Percentiles rank a stretch among this genome's conserved stretches.
These are phyloP conservation scores for Sechiopsis laciniata DNA, from an alignment of 306 rosid genomes.

Conservation along the genomic window DNA sequence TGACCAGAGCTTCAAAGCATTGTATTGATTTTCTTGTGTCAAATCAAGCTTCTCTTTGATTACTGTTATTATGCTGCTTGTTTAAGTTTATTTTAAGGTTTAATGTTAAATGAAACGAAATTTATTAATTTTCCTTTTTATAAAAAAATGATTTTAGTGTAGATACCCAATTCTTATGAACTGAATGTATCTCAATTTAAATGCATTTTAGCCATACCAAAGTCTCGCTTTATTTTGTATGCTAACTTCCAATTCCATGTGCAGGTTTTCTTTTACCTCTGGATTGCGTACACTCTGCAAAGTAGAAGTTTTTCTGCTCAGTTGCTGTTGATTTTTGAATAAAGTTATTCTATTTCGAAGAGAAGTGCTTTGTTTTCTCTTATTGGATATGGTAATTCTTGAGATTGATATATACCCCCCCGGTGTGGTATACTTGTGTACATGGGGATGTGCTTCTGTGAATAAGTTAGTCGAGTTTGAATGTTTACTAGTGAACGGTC, in stretches of 20 bases:
- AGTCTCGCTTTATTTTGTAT: background rate
- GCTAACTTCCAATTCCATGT: background rate
- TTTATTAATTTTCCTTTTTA: background rate
- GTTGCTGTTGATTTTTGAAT: constrained; percentile 8
- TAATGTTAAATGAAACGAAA: background rate
- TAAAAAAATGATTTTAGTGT: background rate
- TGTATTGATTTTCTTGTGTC: background rate
- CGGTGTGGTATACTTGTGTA: background rate
- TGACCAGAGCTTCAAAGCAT: background rate
- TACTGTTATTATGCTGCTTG: background rate
- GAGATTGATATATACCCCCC: background rate
- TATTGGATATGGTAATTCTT: constrained; percentile 21
- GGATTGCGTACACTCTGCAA: constrained; percentile 6
- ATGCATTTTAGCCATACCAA: background rate
- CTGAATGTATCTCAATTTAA: background rate
- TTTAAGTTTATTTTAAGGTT: background rate
- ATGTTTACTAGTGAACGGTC: no score
- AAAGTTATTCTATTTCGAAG: background rate
- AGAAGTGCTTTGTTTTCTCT: constrained; percentile 12
- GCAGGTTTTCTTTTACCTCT: constrained; percentile 2
- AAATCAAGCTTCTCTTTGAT: background rate
- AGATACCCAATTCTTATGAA: background rate
- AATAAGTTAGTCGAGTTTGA: no score
- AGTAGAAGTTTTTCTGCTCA: background rate
- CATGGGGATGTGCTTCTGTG: no score